Percentiles rank a stretch among this genome's conserved stretches.
These are phyloP conservation scores for Phialocephala sp. DNA, from an alignment of 2,329 filamentous ascomycete genomes.

Conservation along the genomic window DNA sequence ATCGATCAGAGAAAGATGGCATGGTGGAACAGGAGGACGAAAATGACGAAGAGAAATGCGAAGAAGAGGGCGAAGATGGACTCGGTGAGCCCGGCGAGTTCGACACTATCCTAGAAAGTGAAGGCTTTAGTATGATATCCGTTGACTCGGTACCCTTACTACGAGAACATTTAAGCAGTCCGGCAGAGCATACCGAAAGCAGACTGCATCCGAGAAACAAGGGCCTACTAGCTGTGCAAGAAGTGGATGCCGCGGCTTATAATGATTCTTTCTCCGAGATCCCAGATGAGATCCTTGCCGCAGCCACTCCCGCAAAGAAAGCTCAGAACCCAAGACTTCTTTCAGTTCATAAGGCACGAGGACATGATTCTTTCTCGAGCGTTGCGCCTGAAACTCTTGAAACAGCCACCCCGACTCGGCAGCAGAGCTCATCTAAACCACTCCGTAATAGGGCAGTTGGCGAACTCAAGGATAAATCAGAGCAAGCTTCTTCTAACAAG, in stretches of 20 bases:
- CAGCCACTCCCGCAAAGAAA: conserved; percentile 30
- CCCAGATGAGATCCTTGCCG: conserved; percentile 33
- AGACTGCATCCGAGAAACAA: conserved; percentile 24
- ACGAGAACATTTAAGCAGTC: conserved; percentile 48
- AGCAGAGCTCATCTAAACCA: conserved; percentile 25
- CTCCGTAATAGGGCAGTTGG: conserved; percentile 12
- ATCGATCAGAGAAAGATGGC: conserved; percentile 16
- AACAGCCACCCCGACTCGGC: conserved; percentile 33
- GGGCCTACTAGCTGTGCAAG: conserved; percentile 25
- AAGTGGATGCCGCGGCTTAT: conserved; percentile 7
- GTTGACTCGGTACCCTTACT: conserved; percentile 57
- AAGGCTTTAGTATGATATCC: conserved; percentile 63
- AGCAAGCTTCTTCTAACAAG: conserved; percentile 18
- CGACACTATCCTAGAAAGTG: conserved; percentile 61
- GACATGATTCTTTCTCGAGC: conserved; percentile 38
- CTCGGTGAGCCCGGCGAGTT: conserved; percentile 49
- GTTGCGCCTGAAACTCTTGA: conserved; percentile 36
- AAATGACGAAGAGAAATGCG: conserved; percentile 12
- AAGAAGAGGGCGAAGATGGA: conserved; percentile 45
- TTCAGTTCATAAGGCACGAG: conserved; percentile 25
- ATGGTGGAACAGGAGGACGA: conserved; percentile 7
- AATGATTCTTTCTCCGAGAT: conserved; percentile 39
- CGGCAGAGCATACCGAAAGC: conserved; percentile 35
- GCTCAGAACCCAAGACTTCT: conserved; percentile 25
- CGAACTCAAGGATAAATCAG: conserved; percentile 33